Base-by-base conservation (phyloP, 2,329 filamentous ascomycete species). In the Trichoderma lentiforme region DNA sequence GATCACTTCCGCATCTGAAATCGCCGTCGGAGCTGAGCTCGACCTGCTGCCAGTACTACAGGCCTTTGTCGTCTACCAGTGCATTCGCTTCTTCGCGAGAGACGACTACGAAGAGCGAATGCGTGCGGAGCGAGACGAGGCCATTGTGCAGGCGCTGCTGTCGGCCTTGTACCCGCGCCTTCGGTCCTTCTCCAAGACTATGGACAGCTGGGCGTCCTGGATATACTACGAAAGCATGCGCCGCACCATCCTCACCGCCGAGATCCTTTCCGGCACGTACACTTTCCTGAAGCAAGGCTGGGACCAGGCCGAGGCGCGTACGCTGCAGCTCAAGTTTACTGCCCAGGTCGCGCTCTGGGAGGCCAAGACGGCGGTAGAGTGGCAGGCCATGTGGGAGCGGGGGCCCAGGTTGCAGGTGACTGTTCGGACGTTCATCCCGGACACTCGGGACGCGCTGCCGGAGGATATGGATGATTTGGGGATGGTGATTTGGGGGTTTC, bases 301-400 rank as follows among this genome's bases (percentile, higher is more conserved):
- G 68, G 71, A 73, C 15, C 57, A 67, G 30, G 71, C 61, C 6
- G 51, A 71, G 26, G 68, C 51, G 28, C 60, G 71, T 60, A 53
- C 57, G 18, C 32, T 58, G 34, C 62, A 51, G 34, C 69, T 73
- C 26, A 63, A 62, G 69, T 73, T 66, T 11, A 71, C 71, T 14
- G 71, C 69, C 5, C 68, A 71, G 34, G 68, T 39, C 18, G 71
- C 68, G 11, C 68, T 73, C n/a, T 73, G 71, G 71, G 56, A 58
- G 68, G 71, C 71, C 39, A 60, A 57, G 67, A 43, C 63, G 11
- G 71, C 65, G 5, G 68, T 64, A 14, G 62, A 67, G 12, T 72
- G 62, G 64, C n/a, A 64, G 18, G 68, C 68, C 15, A 71, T 64
- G 60, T 65, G 68, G 68, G 26, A 36, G n/a, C 68, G 68, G 18